A percentile compares a stretch with the other conserved stretches of the same genome.
phyloP scores from a whole-genome alignment of 2,329 filamentous ascomycete genomes.

The Botryotinia narcissicola region DNA sequence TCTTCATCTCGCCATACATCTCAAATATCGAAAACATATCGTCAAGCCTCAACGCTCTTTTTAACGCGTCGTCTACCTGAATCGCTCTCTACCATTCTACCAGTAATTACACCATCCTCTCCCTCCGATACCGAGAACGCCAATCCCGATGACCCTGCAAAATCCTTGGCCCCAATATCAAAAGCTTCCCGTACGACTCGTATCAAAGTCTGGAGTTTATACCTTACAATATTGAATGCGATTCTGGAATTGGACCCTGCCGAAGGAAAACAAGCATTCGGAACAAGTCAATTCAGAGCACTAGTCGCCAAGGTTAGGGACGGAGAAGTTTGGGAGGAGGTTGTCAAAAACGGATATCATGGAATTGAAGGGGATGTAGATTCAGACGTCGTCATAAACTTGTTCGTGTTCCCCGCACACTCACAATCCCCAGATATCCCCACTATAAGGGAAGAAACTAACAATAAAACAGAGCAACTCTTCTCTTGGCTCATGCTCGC shows the following conservation, averaged over 20 bases:
- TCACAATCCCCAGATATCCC: slow-evolving; percentile 16
- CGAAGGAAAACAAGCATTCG: slow-evolving; percentile 86
- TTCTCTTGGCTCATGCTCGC: slow-evolving; percentile 85
- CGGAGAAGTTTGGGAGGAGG: slow-evolving; percentile 91
- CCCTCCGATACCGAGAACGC: slow-evolving; percentile 36
- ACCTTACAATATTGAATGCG: slow-evolving; percentile 88
- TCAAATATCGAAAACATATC: slow-evolving; percentile 87
- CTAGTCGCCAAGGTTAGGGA: slow-evolving; percentile 83
- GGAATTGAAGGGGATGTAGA: slow-evolving; percentile 89
- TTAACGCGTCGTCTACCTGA: slow-evolving; percentile 91
- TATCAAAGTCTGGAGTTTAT: slow-evolving; percentile 97
- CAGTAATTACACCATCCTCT: slow-evolving; percentile 64
- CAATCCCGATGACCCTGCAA: slow-evolving; percentile 43
- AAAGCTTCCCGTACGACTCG: slow-evolving; percentile 76
- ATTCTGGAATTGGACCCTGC: slow-evolving; percentile 85
- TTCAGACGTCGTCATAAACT: slow-evolving; percentile 86
- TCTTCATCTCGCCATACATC: slow-evolving; percentile 59
- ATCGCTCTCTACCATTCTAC: slow-evolving; percentile 78
- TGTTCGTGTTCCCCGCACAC: slow-evolving; percentile 52
- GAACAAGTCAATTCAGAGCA: slow-evolving; percentile 77
- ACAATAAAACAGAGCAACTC: slow-evolving; percentile 64
- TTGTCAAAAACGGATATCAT: slow-evolving; percentile 82
- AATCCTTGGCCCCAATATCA: slow-evolving; percentile 59
- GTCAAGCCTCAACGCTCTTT: slow-evolving; percentile 90
- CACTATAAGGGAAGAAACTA: slow-evolving; percentile 19